Conservation (phyloP, 2,329 filamentous ascomycete genomes). For the Bipolaris bicolor region DNA sequence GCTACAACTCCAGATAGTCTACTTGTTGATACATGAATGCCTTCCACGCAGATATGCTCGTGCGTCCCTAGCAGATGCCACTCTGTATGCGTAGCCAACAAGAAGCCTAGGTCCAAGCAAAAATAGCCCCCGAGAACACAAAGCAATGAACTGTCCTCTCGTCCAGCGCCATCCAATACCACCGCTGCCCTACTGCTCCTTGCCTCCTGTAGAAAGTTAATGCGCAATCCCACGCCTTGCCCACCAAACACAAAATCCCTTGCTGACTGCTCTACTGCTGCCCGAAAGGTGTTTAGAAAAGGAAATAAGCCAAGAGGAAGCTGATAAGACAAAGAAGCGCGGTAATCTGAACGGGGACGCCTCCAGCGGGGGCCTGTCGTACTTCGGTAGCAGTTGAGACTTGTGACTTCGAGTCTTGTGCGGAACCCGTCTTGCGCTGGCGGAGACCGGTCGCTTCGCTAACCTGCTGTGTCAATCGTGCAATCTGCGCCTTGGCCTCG, state of each 20-base stretch:
- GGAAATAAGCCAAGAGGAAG: constrained; percentile 93
- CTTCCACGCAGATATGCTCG: constrained; percentile 19
- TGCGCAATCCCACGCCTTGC: constrained; percentile 29
- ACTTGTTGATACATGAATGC: constrained; percentile 42
- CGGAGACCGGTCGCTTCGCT: constrained; percentile 67
- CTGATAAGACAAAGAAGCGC: constrained; percentile 84
- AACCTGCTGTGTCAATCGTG: constrained; percentile 67
- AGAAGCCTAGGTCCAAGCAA: constrained; percentile 23
- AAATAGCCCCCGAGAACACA: constrained; percentile 30
- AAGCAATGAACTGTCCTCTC: constrained; percentile 21
- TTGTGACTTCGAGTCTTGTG: constrained; percentile 58
- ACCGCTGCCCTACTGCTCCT: constrained; percentile 11
- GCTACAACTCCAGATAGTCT: constrained; percentile 32
- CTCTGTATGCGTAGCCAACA: constrained; percentile 34
- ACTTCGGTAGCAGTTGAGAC: constrained; percentile 59
- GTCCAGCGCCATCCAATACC: constrained; percentile 6
- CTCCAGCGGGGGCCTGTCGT: constrained; percentile 64
- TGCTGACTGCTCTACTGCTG: constrained; percentile 27
- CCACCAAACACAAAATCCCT: constrained; percentile 3
- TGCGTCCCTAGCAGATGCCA: constrained; percentile 20
- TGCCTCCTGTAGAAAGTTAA: constrained; percentile 11
- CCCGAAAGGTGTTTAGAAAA: constrained; percentile 71
- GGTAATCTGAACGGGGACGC: constrained; percentile 85
- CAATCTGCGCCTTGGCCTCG: constrained; percentile 76
- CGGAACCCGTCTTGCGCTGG: constrained; percentile 73